phyloP scores from a whole-genome alignment of 1,139 yeast genomes.

The Geotrichum candidum region DNA sequence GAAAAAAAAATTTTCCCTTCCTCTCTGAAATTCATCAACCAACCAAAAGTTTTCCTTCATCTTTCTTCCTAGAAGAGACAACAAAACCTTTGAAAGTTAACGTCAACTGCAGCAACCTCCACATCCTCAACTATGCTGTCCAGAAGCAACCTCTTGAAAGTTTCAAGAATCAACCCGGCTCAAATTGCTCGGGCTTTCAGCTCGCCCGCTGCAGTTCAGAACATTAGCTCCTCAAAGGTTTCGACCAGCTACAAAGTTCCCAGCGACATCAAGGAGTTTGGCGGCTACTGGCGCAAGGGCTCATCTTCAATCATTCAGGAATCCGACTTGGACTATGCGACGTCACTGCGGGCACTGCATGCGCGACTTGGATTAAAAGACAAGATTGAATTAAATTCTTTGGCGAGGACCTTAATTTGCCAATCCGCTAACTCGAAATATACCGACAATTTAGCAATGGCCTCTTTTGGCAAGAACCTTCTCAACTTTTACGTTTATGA shows the following conservation, averaged over 20 bases:
- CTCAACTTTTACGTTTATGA: slow-evolving; percentile 73
- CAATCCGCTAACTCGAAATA: slow-evolving; percentile 40
- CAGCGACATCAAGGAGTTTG: slow-evolving; percentile 28
- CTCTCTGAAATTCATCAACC: neutral
- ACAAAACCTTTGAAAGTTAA: neutral
- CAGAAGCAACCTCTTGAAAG: neutral
- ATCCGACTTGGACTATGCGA: slow-evolving; percentile 28
- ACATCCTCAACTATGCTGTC: neutral
- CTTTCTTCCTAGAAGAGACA: neutral
- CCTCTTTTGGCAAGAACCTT: slow-evolving; percentile 71
- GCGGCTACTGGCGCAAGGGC: slow-evolving; percentile 23
- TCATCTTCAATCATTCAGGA: slow-evolving; percentile 10
- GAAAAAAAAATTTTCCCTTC: neutral
- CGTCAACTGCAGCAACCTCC: slow-evolving; percentile 1
- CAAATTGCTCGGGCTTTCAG: neutral
- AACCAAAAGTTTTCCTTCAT: neutral
- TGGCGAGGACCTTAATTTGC: slow-evolving; percentile 76
- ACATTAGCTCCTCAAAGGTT: neutral
- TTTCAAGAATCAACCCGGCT: neutral
- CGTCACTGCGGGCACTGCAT: slow-evolving; percentile 66
- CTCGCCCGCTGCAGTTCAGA: neutral
- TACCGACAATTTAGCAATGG: slow-evolving; percentile 74
- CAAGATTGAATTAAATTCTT: slow-evolving; percentile 53
- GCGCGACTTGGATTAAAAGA: slow-evolving; percentile 50
- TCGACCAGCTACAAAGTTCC: slow-evolving; percentile 13